Conservation (phyloP, 179 eudicot species). For the Beta corolliflora region DNA sequence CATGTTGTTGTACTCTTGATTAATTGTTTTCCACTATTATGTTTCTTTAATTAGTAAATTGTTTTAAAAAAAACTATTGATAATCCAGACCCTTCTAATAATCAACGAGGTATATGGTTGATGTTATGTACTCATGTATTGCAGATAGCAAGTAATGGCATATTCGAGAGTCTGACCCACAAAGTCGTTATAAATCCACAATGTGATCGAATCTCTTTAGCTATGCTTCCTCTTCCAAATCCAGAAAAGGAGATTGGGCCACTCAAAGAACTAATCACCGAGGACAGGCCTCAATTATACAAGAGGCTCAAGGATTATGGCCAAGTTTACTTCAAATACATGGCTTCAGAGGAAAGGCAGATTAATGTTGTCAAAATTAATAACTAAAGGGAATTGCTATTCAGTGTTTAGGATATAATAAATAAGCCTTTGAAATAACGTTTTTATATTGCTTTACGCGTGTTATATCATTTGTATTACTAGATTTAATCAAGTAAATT, state of each 20-base stretch:
- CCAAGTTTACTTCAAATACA: slow-evolving; percentile 12
- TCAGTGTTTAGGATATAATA: no score
- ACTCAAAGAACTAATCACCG: slow-evolving; percentile 31
- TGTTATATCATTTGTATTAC: no score
- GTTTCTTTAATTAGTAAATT: no score
- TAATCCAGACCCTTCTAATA: no score
- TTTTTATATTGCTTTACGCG: no score
- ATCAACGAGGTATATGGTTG: no score
- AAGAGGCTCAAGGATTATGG: slow-evolving; percentile 39
- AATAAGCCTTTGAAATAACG: no score
- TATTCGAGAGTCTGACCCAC: slow-evolving; percentile 49
- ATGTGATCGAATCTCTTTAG: slow-evolving; percentile 46
- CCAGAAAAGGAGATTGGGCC: slow-evolving; percentile 51
- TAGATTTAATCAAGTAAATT: no score
- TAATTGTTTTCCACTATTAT: no score
- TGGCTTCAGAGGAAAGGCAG: slow-evolving; percentile 18
- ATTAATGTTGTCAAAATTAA: slow-evolving; percentile 20
- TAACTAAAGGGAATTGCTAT: neutral
- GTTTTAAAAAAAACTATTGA: no score
- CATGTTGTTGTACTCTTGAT: no score
- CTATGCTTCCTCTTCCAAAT: slow-evolving; percentile 41
- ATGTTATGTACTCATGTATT: neutral
- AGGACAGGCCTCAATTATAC: slow-evolving; percentile 37
- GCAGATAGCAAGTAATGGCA: slow-evolving; percentile 56
- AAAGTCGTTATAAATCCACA: slow-evolving; percentile 46